A percentile compares a stretch with the other conserved stretches of the same genome.
Conservation (phyloP, 495 filamentous ascomycete species). For the Durotheca rogersii region DNA sequence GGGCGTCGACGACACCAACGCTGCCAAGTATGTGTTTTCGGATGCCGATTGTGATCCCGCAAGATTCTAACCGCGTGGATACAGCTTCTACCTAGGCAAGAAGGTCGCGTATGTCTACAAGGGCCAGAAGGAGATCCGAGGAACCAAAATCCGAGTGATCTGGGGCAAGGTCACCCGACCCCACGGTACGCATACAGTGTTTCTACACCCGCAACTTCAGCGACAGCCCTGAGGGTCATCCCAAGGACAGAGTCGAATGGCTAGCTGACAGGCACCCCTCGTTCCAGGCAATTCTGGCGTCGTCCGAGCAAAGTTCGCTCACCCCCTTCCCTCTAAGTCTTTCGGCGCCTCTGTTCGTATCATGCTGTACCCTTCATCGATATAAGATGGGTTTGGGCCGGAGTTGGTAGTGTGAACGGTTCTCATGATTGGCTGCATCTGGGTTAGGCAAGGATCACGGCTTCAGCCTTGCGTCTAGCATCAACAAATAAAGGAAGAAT, state of each 20-base stretch:
- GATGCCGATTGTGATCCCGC: background rate
- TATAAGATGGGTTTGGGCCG: slow-evolving; percentile 53
- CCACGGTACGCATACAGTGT: slow-evolving; percentile 65
- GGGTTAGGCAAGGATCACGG: slow-evolving; percentile 53
- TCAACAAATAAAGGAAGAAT: slow-evolving; percentile 39
- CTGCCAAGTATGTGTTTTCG: slow-evolving; percentile 68
- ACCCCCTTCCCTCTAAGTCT: slow-evolving; percentile 90
- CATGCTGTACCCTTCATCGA: slow-evolving; percentile 95
- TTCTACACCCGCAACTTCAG: background rate
- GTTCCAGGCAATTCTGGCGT: slow-evolving; percentile 86
- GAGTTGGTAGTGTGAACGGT: slow-evolving; percentile 57
- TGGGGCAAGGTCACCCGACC: slow-evolving; percentile 97
- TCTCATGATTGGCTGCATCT: slow-evolving; percentile 56
- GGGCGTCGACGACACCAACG: slow-evolving; percentile 83
- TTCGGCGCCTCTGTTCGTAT: slow-evolving; percentile 96
- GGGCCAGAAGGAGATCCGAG: slow-evolving; percentile 84
- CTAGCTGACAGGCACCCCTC: slow-evolving; percentile 13
- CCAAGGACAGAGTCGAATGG: background rate
- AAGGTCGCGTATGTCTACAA: slow-evolving; percentile 97
- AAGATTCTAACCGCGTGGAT: slow-evolving; percentile 28
- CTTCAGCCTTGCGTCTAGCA: slow-evolving; percentile 44
- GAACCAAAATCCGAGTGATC: slow-evolving; percentile 97
- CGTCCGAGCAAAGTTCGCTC: slow-evolving; percentile 92
- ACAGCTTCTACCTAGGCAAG: slow-evolving; percentile 89
- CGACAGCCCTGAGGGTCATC: background rate